Percentiles rank a stretch among this genome's conserved stretches.
These are phyloP conservation scores for Gremmenia infestans DNA, from an alignment of 2,329 filamentous ascomycete species.

Conservation along the genomic window DNA sequence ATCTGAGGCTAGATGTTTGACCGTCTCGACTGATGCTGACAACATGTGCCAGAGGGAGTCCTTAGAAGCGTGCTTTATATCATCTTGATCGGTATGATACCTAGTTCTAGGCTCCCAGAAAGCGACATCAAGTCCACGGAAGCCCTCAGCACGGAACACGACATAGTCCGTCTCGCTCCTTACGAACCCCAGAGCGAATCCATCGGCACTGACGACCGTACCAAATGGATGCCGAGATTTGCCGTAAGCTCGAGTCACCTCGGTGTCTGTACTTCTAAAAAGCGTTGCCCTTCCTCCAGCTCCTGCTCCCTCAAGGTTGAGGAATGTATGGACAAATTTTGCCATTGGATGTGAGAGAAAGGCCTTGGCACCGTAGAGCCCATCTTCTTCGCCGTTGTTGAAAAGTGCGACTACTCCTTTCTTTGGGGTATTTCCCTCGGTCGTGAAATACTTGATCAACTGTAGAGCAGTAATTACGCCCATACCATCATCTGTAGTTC, in stretches of 20 bases:
- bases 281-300: constrained; percentile 83
- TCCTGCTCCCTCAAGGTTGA: constrained; percentile 93
- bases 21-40: constrained; percentile 72
- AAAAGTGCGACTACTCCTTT: constrained; percentile 78
- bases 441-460: constrained; percentile 80
- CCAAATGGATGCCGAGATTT: constrained; percentile 73
- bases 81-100: constrained; percentile 91
- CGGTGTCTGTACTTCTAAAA: constrained; percentile 82
- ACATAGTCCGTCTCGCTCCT: constrained; percentile 86
- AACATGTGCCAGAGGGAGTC: constrained; percentile 90
- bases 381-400: constrained; percentile 97
- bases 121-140: constrained; percentile 85
- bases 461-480: constrained; percentile 84
- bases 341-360: constrained; percentile 81
- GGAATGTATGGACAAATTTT: constrained; percentile 76
- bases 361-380: constrained; percentile 77
- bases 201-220: constrained; percentile 75
- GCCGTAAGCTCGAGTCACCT: constrained; percentile 76
- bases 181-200: constrained; percentile 74
- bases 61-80: constrained; percentile 69
- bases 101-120: constrained; percentile 82
- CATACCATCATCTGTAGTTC: constrained; percentile 90
- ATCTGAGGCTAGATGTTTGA: constrained; percentile 64
- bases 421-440: constrained; percentile 63
- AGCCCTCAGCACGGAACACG: constrained; percentile 73